A percentile compares a stretch with the other conserved stretches of the same genome.
Conservation (phyloP, 345 rosid species). For the Arabis hirsuta region DNA sequence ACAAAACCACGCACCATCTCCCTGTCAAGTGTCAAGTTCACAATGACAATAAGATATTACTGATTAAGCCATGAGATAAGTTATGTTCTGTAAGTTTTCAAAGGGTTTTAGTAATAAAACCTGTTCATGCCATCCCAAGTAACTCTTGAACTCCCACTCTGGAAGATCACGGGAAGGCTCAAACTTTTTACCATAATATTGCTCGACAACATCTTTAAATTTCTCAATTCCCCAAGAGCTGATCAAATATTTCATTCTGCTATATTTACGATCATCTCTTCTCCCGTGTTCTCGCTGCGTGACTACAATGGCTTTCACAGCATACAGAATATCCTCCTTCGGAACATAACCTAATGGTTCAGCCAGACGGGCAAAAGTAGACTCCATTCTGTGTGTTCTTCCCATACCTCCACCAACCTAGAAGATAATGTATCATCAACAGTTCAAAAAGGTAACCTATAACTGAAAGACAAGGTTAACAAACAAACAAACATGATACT, state of each 20-base stretch:
- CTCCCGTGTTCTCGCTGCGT: slow-evolving; percentile 96
- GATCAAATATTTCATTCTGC: slow-evolving; percentile 92
- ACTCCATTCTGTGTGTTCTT: slow-evolving; percentile 87
- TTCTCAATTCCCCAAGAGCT: slow-evolving; percentile 96
- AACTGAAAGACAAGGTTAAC: background rate
- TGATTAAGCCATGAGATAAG: background rate
- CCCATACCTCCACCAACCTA: slow-evolving; percentile 99
- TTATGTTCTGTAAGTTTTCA: no score
- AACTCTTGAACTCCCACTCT: slow-evolving; percentile 95
- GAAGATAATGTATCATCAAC: slow-evolving; percentile 30
- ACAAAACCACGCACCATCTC: slow-evolving; percentile 80
- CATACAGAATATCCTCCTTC: slow-evolving; percentile 87
- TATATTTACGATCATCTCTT: slow-evolving; percentile 93
- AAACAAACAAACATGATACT: background rate
- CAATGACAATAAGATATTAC: background rate
- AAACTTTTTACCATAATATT: slow-evolving; percentile 91
- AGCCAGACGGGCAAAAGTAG: slow-evolving; percentile 83
- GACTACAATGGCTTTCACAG: slow-evolving; percentile 91
- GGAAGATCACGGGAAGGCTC: slow-evolving; percentile 81
- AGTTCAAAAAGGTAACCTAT: background rate
- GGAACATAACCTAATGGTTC: slow-evolving; percentile 92
- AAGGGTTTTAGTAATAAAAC: slow-evolving; percentile 46
- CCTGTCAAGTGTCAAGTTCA: slow-evolving; percentile 54
- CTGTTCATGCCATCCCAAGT: slow-evolving; percentile 99
- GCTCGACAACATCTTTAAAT: slow-evolving; percentile 80